A percentile compares a stretch with the other conserved stretches of the same genome.
phyloP scores from a whole-genome alignment of 2,329 filamentous ascomycete species.

The Penicillium olsonii region DNA sequence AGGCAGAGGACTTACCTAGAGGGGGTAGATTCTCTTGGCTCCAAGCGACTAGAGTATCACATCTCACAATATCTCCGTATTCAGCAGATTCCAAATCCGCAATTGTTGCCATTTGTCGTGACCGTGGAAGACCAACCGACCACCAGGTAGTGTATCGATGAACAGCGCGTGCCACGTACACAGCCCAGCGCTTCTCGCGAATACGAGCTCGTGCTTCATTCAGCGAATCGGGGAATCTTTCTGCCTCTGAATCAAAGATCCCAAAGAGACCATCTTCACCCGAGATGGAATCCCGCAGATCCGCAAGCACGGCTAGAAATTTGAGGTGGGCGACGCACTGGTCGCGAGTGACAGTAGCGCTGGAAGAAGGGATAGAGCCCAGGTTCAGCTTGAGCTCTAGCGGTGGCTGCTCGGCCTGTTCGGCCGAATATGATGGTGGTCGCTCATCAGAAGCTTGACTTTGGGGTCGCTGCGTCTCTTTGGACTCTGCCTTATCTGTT shows the following conservation, averaged over 20 bases:
- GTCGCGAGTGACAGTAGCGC: slow-evolving; percentile 43
- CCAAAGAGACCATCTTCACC: slow-evolving; percentile 68
- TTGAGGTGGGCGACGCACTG: slow-evolving; percentile 74
- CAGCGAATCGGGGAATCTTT: slow-evolving; percentile 36
- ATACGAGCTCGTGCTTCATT: slow-evolving; percentile 54
- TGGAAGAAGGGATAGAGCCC: neutral
- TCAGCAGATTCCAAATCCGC: slow-evolving; percentile 4
- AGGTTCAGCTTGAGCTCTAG: slow-evolving; percentile 28
- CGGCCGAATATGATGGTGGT: slow-evolving; percentile 29
- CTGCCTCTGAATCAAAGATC: slow-evolving; percentile 54
- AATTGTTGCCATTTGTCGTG: slow-evolving; percentile 12
- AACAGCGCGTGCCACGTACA: slow-evolving; percentile 68
- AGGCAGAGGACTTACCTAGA: slow-evolving; percentile 14
- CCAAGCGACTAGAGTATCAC: slow-evolving; percentile 16
- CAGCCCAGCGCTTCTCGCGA: slow-evolving; percentile 69
- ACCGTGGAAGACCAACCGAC: slow-evolving; percentile 18
- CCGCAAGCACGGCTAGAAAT: slow-evolving; percentile 67
- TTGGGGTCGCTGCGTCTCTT: slow-evolving; percentile 3
- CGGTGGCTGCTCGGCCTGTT: slow-evolving; percentile 12
- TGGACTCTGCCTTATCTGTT: slow-evolving; percentile 16
- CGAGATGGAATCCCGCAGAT: slow-evolving; percentile 66
- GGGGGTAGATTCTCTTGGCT: slow-evolving; percentile 19
- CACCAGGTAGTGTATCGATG: slow-evolving; percentile 68
- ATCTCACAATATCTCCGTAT: slow-evolving; percentile 17
- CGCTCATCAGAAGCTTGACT: slow-evolving; percentile 5